These are phyloP conservation scores for Ophiosphaerella narmari DNA, from an alignment of 2,329 filamentous ascomycete species.

Conservation along the genomic window DNA sequence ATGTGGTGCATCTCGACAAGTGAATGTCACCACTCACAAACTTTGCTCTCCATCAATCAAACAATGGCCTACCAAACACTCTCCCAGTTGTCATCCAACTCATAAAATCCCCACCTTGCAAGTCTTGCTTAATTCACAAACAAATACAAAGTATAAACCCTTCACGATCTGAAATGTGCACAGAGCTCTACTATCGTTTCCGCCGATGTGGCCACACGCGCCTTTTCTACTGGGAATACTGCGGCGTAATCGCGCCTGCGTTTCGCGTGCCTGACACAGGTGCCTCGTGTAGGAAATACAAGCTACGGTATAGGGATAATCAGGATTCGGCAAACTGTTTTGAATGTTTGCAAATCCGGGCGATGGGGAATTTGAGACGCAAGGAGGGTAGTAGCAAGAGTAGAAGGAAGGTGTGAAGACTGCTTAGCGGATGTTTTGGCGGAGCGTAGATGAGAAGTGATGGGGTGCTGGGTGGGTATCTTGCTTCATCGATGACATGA, in stretches of 20 bases:
- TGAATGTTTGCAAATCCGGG: constrained; percentile 11
- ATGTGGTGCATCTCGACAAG: too few relatives aligned
- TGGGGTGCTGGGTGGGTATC: too few relatives aligned
- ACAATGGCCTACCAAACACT: too few relatives aligned
- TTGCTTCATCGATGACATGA: too few relatives aligned
- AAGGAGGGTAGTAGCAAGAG: not conserved
- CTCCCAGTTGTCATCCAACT: too few relatives aligned
- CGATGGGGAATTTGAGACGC: not conserved
- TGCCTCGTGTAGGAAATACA: constrained; percentile 8
- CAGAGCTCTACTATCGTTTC: constrained; percentile 8
- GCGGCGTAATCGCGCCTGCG: constrained; percentile 6
- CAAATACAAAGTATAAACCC: too few relatives aligned
- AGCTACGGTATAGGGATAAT: constrained; percentile 10
- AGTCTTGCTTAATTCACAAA: too few relatives aligned
- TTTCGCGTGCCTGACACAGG: constrained; percentile 5
- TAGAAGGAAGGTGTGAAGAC: too few relatives aligned
- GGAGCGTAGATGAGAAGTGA: too few relatives aligned
- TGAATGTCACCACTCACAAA: too few relatives aligned
- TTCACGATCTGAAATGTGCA: constrained; percentile 13
- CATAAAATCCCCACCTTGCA: too few relatives aligned
- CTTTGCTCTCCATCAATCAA: too few relatives aligned
- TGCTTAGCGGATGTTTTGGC: not conserved
- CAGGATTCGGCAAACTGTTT: constrained; percentile 12
- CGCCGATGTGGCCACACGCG: constrained; percentile 16
- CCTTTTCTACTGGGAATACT: constrained; percentile 17